Evolutionary conservation across 768 basidiomycete species (phyloP), one percentile per base, ranked within the genome.

Genomic region (Tylopilus balloui): DNA sequence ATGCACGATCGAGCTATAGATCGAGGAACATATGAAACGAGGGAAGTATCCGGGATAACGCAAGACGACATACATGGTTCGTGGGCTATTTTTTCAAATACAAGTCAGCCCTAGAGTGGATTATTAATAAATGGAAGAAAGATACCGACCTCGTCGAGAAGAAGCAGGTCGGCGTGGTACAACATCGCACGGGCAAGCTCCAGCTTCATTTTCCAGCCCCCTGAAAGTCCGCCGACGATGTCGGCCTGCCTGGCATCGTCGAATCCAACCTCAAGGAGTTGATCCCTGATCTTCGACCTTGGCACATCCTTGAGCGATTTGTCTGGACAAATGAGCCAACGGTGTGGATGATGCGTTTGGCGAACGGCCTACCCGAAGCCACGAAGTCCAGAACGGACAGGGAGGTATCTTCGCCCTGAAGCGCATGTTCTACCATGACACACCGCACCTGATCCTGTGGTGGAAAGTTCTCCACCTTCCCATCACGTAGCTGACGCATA

Each of bases 161-260:
- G 73, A 12, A 90, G 75, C 29, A 90, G 73, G 69, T 90, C 88
- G 11, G 89, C 94, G 59, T 94, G 92, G 73, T 95, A 94, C 43
- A 97, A 73, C 92, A 98, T 98, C 12, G 94, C 95, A 57, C 94
- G 76, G 8, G 92, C 92, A 34, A 98, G 78, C 66, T 97, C 94
- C 45, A 97, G 79, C 70, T 96, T 96, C 94, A 98, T 97, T 75
- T 98, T 98, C 94, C 94, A 98, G 36, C 95, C 94, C 61, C 95
- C 95, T 13, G 93, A 96, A 52, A 97, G 74, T 35, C 89, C 86
- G 41, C 88, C 92, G 52, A 97, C 93, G 44, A 79, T 72, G 59
- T 95, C 89, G 34, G 78, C 71, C 71, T 97, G 94, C 50, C 90
- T 79, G 40, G 73, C 78, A 57, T 88, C 89, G 61, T 92, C 87